These are phyloP conservation scores for Musa acuminata DNA, from an alignment of 176 grass and related monocot genomes.

Conservation along the genomic window DNA sequence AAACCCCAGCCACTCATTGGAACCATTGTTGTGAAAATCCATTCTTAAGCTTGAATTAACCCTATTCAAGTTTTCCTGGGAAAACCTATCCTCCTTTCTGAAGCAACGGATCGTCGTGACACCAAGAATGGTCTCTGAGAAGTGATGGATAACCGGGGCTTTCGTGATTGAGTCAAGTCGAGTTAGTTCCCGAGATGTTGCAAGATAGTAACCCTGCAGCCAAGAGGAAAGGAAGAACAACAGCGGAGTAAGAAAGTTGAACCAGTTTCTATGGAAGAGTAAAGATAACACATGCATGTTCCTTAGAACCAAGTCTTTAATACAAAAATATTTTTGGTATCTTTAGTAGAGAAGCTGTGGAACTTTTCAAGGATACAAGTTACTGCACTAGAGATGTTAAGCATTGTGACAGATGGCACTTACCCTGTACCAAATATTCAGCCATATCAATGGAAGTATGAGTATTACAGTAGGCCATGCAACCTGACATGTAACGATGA, in stretches of 20 bases:
- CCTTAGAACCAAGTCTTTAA: no score
- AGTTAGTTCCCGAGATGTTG: slow-evolving; percentile 88
- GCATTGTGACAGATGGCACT: not conserved
- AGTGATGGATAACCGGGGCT: slow-evolving; percentile 97
- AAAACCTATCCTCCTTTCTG: slow-evolving; percentile 59
- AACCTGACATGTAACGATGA: slow-evolving; percentile 72
- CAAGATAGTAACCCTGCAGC: slow-evolving; percentile 60
- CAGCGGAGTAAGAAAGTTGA: not conserved
- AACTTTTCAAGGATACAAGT: not conserved
- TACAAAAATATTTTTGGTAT: no score
- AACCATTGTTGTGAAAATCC: slow-evolving; percentile 97
- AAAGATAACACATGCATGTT: no score
- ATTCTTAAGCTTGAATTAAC: slow-evolving; percentile 89
- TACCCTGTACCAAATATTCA: slow-evolving; percentile 97
- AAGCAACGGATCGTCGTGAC: slow-evolving; percentile 91
- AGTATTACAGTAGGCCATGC: slow-evolving; percentile 74
- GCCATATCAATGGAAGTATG: slow-evolving; percentile 55
- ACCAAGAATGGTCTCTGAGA: slow-evolving; percentile 93
- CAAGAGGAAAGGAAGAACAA: not conserved
- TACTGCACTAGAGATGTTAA: not conserved
- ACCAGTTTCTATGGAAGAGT: no score
- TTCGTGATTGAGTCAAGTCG: slow-evolving; percentile 94
- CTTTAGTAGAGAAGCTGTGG: not conserved
- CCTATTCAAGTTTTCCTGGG: slow-evolving; percentile 58
- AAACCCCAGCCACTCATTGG: slow-evolving; percentile 93